Evolutionary conservation across 345 rosid species (phyloP).

Genomic region (Rhizophora mangle): DNA sequence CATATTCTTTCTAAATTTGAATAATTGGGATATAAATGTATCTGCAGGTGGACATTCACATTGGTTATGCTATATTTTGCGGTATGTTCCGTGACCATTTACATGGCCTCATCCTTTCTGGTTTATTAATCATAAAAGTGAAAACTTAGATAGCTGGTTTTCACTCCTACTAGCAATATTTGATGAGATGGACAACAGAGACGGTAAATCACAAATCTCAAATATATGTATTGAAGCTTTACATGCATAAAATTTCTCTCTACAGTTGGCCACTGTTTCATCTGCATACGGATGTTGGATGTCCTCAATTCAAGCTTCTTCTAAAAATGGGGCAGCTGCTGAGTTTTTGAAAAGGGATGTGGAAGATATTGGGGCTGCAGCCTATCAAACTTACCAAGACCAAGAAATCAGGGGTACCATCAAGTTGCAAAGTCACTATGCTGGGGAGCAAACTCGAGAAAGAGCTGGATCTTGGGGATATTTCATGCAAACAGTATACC

Average conservation of each 20-base stretch:
- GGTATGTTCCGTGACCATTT: constrained; percentile 41
- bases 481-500: constrained; percentile 64
- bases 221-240: neutral
- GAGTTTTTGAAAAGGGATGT: constrained; percentile 22
- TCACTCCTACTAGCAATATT: no score
- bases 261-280: constrained; percentile 60
- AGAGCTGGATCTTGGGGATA: constrained; percentile 74
- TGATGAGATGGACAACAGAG: no score
- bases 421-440: constrained; percentile 42
- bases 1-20: neutral
- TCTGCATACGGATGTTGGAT: constrained; percentile 81
- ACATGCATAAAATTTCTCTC: neutral
- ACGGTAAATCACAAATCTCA: no score
- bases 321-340: constrained; percentile 24
- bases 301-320: constrained; percentile 17
- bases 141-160: no score
- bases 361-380: constrained; percentile 23
- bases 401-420: constrained; percentile 25
- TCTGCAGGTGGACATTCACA: constrained; percentile 85
- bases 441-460: constrained; percentile 35
- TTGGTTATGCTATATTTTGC: constrained; percentile 77
- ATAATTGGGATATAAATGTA: constrained; percentile 2
- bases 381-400: constrained; percentile 10
- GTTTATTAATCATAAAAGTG: no score
- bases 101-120: no score